phyloP scores from a whole-genome alignment of 202 grass and related monocot species.

The Miscanthus sacchariflorus region DNA sequence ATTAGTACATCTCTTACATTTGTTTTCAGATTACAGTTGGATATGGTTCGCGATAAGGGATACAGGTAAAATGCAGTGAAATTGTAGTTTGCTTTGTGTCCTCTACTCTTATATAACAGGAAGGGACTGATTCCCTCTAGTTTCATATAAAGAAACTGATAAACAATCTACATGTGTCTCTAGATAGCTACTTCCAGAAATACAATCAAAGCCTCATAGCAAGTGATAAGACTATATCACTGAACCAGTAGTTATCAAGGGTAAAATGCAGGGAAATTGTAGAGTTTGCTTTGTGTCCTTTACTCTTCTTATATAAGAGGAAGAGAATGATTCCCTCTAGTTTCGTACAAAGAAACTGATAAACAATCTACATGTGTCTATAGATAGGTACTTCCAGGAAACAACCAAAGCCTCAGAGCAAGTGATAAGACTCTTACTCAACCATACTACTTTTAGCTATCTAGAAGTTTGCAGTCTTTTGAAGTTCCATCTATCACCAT shows the following conservation, averaged over 20 bases:
- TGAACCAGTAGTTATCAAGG: background rate
- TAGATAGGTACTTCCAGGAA: background rate
- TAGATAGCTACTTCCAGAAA: too few relatives aligned
- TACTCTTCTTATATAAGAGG: background rate
- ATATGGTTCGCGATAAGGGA: background rate
- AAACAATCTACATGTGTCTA: background rate
- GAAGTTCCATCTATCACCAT: background rate
- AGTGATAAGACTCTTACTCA: background rate
- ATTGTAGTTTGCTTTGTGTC: background rate
- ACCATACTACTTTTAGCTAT: background rate
- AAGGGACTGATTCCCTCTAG: too few relatives aligned
- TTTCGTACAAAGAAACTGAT: conserved; percentile 6
- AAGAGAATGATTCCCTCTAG: background rate
- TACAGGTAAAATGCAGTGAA: background rate
- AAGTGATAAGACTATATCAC: too few relatives aligned
- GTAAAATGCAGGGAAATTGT: background rate
- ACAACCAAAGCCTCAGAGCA: background rate
- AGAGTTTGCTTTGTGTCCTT: background rate
- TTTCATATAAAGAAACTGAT: too few relatives aligned
- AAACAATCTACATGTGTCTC: too few relatives aligned
- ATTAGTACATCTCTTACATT: background rate
- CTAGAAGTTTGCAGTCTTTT: background rate
- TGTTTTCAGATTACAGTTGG: background rate
- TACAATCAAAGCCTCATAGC: too few relatives aligned
- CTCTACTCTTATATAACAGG: too few relatives aligned